Base-by-base conservation (phyloP, 257 asterid genomes). In the Galeopsis tetrahit region DNA sequence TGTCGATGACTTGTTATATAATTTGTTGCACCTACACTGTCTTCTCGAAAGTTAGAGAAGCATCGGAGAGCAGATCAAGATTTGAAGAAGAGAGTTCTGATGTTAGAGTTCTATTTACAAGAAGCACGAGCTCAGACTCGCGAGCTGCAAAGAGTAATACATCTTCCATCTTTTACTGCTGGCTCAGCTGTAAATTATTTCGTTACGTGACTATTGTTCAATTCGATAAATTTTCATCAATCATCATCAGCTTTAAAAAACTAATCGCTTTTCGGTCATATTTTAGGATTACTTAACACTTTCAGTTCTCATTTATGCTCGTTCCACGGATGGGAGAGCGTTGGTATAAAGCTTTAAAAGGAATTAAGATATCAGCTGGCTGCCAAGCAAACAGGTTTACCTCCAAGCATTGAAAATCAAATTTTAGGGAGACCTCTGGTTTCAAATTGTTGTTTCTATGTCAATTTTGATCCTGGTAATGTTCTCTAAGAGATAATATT, bases 41-140 rank as follows among this genome's bases (percentile, higher is more conserved):
- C 44, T 38, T 49, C 77, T 55, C 49, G 28, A 68, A 85, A 92
- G 98, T 64, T 92, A 9, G 97, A 88, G 80, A 92, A 87, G 85
- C 96, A 88, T 51, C 90, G 84, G 1, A 87, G 90, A 73, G 87
- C 82, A 53, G 98, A 92, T 77, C 92, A 90, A 71, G 96, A 92
- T 72, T 83, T 92, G 86, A 90, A 86, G 79, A 92, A 87, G 80
- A 83, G 84, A 81, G 91, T 90, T 36, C 42, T 88, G 57, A 88
- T 87, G 77, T 75, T 90, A 71, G 97, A 92, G 76, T 90, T 90
- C 63, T 88, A 90, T 75, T 90, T 90, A 77, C 93, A 92, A 21
- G 97, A 90, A 66, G 89, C 95, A 68, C 86, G 95, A 55, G 71
- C 89, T 69, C 96, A 89, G 80, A 91, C 89, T 44, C 91, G 92